Base-by-base conservation (phyloP, 2,329 filamentous ascomycete genomes). In the Aspergillus uvarum region DNA sequence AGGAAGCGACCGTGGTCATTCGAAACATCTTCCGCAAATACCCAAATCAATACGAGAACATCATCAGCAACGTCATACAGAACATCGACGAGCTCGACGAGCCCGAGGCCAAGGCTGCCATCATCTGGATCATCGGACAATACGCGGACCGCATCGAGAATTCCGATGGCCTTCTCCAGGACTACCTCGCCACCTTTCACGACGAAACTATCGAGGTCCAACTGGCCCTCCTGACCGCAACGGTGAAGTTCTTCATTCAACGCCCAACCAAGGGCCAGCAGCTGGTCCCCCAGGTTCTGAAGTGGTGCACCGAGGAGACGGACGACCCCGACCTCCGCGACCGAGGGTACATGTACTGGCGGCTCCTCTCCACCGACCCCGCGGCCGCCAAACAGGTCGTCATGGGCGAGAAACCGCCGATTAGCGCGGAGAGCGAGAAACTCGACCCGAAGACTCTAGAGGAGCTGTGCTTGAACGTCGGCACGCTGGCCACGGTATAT, bases 21-120 rank as follows among this genome's bases (percentile, higher is more conserved):
- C 90, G 92, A 67, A 99, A 99, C 76, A 99, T 99, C 71, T 99
- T 99, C 84, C 89, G 95, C 68, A 98, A 98, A 79, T 99, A 99
- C 71, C 95, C 95, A 8, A 97, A 99, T 74, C 92, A 97, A 74
- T 99, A 99, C 77, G 95, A 99, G 77, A 94, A 90, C 62, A 98
- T 99, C 75, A 99, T 99, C 71, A 89, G 91, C 54, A 96, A 93
- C 1, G 83, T 99, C 0, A 98, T 96, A 78, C 92, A 97, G 74
- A 94, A 99, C 70, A 86, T 99, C 24, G 95, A 99, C 77, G 96
- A 93, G 4, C 81, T 99, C 52, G 95, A 99, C 74, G 95, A 99
- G 75, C 94, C 95, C 2, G 95, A 99, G 77, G 95, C 95, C 50
- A 99, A 99, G 76, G 93, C 95, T 1, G 95, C 95, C 60, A 96